Conservation (phyloP, 202 grass and related monocot species). For the Cymbopogon flexuosus region DNA sequence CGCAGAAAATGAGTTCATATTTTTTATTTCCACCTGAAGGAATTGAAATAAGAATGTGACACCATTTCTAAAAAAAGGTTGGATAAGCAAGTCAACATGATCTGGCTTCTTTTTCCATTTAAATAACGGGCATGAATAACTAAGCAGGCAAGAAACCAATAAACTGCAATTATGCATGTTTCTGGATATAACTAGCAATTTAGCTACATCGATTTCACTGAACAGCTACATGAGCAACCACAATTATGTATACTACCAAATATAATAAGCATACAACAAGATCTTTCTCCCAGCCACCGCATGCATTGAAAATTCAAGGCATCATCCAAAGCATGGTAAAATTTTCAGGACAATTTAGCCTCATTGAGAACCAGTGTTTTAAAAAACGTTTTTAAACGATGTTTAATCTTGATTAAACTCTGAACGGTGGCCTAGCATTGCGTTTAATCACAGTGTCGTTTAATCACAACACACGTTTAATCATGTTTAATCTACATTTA, state of each 20-base stretch:
- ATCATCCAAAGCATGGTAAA: background rate
- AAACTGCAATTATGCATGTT: background rate
- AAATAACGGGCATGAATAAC: background rate
- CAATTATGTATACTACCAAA: background rate
- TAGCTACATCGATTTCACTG: background rate
- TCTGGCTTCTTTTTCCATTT: background rate
- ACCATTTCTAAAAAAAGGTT: background rate
- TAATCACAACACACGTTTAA: no score
- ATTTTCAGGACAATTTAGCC: slow-evolving; percentile 4
- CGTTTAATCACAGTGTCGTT: no score
- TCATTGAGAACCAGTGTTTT: background rate
- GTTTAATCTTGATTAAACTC: no score
- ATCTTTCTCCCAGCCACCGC: no score
- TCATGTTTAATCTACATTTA: no score
- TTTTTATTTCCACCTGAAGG: slow-evolving; percentile 94
- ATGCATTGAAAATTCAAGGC: background rate
- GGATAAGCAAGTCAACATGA: slow-evolving; percentile 2
- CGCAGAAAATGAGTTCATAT: slow-evolving; percentile 95
- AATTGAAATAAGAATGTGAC: slow-evolving; percentile 29
- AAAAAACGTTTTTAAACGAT: no score
- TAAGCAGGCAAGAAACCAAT: slow-evolving; percentile 9
- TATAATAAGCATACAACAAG: background rate
- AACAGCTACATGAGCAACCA: background rate
- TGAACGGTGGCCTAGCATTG: no score
- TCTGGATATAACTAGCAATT: background rate